phyloP scores from a whole-genome alignment of 306 rosid genomes.

The Mimosa bimucronata region DNA sequence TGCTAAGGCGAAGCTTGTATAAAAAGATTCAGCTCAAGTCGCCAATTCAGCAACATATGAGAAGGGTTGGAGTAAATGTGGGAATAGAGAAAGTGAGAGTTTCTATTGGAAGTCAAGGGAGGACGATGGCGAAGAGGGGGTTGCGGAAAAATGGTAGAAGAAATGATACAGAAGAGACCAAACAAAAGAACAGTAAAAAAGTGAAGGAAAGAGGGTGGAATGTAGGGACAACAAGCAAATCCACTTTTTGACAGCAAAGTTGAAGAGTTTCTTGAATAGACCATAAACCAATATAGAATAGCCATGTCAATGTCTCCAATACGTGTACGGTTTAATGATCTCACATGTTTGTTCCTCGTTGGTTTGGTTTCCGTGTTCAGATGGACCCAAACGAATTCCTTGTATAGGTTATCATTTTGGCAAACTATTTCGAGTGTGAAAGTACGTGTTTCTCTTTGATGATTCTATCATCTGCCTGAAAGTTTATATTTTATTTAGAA shows the following conservation, averaged over 20 bases:
- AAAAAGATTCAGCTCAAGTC: slow-evolving; percentile 68
- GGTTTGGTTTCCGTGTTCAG: slow-evolving; percentile 16
- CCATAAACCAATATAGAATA: slow-evolving; percentile 2
- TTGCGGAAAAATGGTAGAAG: slow-evolving; percentile 60
- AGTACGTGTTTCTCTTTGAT: slow-evolving; percentile 1
- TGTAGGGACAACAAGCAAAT: slow-evolving; percentile 51
- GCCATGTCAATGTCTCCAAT: background rate
- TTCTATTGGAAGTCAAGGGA: slow-evolving; percentile 86
- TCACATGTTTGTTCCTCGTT: background rate
- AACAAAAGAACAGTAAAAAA: slow-evolving; percentile 64
- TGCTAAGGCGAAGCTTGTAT: slow-evolving; percentile 75
- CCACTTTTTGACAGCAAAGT: slow-evolving; percentile 29
- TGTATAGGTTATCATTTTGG: background rate
- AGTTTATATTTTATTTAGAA: slow-evolving; percentile 3
- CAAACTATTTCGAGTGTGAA: background rate
- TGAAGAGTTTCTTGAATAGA: background rate
- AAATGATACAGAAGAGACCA: slow-evolving; percentile 60
- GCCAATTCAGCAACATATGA: slow-evolving; percentile 72
- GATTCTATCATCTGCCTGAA: slow-evolving; percentile 37
- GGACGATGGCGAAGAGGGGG: slow-evolving; percentile 57
- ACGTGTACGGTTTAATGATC: background rate
- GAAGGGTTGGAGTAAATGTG: slow-evolving; percentile 77
- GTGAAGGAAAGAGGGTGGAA: slow-evolving; percentile 98
- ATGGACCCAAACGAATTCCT: background rate
- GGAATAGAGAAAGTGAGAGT: slow-evolving; percentile 90